Evolutionary conservation across 2,329 filamentous ascomycete species (phyloP).

Genomic region (Incumbomyces delicatus): DNA sequence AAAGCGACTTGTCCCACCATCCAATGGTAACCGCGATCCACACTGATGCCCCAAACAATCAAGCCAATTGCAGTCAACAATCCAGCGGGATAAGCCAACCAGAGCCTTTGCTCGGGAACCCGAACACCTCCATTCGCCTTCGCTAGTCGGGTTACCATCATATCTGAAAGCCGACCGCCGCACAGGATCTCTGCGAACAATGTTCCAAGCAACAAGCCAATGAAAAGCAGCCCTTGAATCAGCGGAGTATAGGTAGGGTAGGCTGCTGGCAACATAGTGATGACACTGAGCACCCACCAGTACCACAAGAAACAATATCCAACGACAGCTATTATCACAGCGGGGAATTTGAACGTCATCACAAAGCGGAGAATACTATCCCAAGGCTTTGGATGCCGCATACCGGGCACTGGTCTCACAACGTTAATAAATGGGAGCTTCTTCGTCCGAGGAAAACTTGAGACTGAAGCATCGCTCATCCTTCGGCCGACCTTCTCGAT

Average conservation of each 20-base stretch:
- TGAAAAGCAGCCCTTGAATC: constrained; percentile 44
- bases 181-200: constrained; percentile 42
- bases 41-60: constrained; percentile 46
- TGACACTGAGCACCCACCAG: constrained; percentile 47
- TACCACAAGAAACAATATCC: constrained; percentile 47
- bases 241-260: constrained; percentile 41
- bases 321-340: constrained; percentile 37
- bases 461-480: constrained; percentile 10
- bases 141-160: constrained; percentile 38
- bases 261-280: constrained; percentile 45
- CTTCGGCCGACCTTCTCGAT: constrained; percentile 23
- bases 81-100: constrained; percentile 46
- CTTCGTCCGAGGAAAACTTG: constrained; percentile 31
- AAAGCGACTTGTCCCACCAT: constrained; percentile 48
- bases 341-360: constrained; percentile 38
- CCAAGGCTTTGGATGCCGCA: constrained; percentile 43
- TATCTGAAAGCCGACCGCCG: constrained; percentile 46
- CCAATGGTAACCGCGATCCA: constrained; percentile 47
- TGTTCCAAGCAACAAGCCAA: constrained; percentile 46
- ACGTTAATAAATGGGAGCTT: constrained; percentile 38
- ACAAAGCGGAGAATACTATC: constrained; percentile 38
- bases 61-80: constrained; percentile 40
- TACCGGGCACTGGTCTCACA: constrained; percentile 36
- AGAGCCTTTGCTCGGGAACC: constrained; percentile 46
- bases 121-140: constrained; percentile 34